These are phyloP conservation scores for Pneumocystis murina DNA, from an alignment of 1,139 yeast species.

Conservation along the genomic window DNA sequence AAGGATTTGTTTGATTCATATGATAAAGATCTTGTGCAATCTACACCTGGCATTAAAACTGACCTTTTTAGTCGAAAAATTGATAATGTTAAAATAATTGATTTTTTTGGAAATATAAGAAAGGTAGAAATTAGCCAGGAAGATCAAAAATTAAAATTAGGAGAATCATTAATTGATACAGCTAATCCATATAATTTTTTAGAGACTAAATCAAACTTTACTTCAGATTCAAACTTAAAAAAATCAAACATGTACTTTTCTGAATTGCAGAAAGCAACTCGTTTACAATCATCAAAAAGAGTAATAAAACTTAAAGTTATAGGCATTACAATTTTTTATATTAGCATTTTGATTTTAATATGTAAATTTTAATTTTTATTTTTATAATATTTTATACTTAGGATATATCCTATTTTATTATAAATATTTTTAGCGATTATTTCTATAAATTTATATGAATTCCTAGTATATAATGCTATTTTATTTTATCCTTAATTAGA, in stretches of 20 bases:
- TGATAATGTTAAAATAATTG: constrained; percentile 64
- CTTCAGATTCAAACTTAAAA: background rate
- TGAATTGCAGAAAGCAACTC: background rate
- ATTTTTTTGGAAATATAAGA: constrained; percentile 89
- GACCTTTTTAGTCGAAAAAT: constrained; percentile 60
- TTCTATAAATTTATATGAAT: background rate
- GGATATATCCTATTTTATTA: background rate
- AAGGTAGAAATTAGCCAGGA: constrained; percentile 54
- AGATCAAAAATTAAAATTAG: constrained; percentile 20
- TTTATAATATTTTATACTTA: background rate
- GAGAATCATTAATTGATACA: constrained; percentile 23
- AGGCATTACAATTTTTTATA: background rate
- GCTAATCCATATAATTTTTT: background rate
- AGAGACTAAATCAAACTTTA: background rate
- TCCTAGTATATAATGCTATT: background rate
- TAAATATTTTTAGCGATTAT: background rate
- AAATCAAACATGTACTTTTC: background rate
- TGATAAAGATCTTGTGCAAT: constrained; percentile 72
- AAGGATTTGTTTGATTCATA: constrained; percentile 73
- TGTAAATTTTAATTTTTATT: background rate
- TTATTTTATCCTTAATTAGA: background rate
- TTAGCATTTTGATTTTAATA: background rate
- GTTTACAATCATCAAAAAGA: background rate
- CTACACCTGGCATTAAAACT: constrained; percentile 79
- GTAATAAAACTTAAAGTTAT: background rate